Evolutionary conservation across 148 eudicot species (phyloP).

Genomic region (Salicornia ramosissima): DNA sequence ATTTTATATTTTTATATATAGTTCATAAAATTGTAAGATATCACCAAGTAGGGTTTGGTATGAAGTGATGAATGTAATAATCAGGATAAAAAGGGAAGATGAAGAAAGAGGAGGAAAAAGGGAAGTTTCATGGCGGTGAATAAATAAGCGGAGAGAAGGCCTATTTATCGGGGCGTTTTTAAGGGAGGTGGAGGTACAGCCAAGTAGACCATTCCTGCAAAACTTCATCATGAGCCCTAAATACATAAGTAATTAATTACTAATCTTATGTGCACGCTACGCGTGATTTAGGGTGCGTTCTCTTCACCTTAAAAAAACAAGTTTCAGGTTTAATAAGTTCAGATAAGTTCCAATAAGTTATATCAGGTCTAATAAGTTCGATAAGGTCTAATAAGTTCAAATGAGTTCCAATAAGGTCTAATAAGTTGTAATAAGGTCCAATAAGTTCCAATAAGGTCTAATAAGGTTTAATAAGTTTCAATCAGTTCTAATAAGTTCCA

Average conservation of each 20-base stretch:
- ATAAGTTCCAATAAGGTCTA: no score
- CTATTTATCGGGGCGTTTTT: slow-evolving; percentile 23
- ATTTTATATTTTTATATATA: background rate
- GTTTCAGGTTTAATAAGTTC: no score
- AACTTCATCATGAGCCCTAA: background rate
- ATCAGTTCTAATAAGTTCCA: no score
- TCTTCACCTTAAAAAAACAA: no score
- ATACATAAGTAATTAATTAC: background rate
- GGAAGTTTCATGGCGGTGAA: slow-evolving; percentile 32
- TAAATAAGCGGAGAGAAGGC: slow-evolving; percentile 13
- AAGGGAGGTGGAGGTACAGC: background rate
- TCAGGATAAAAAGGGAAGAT: background rate
- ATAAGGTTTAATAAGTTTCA: no score
- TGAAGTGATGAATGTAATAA: background rate
- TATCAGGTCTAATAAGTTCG: no score
- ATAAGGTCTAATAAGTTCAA: no score
- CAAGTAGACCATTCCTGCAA: background rate
- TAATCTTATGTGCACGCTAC: no score
- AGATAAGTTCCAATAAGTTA: no score
- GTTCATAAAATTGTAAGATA: background rate
- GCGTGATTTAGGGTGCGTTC: no score
- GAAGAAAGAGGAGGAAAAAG: background rate
- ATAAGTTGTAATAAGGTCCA: no score
- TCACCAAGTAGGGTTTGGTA: background rate
- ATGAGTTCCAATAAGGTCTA: no score